A percentile compares a stretch with the other conserved stretches of the same genome.
phyloP scores from a whole-genome alignment of 169 alveolate genomes.

The Plasmodium knowlesi region DNA sequence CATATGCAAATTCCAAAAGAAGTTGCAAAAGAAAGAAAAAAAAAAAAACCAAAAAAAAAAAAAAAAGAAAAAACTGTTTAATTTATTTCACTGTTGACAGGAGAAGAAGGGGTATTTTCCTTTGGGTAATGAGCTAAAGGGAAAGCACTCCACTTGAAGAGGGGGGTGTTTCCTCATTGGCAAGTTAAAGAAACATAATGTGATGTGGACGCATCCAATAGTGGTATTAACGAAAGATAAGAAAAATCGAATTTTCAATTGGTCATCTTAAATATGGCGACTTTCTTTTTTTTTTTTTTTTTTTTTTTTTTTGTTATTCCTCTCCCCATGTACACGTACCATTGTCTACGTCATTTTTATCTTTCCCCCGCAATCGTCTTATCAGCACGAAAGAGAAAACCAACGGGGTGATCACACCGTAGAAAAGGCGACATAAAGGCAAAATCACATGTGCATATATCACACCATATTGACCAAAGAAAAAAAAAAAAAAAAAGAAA shows the following conservation, averaged over 20 bases:
- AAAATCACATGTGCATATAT: background rate
- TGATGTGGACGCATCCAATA: background rate
- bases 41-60: no score
- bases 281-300: background rate
- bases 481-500: background rate
- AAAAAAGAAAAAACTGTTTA: background rate
- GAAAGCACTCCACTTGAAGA: background rate
- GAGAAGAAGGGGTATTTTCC: background rate
- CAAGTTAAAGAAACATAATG: background rate
- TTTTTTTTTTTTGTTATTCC: no score
- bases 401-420: background rate
- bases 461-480: background rate
- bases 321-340: background rate
- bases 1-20: background rate
- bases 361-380: background rate
- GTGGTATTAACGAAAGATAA: background rate
- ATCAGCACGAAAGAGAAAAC: background rate
- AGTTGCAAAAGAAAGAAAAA: background rate
- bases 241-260: background rate
- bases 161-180: background rate
- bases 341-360: background rate
- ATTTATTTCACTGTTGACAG: background rate
- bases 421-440: background rate
- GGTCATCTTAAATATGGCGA: background rate
- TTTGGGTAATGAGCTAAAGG: background rate